Conservation (phyloP, 306 rosid genomes). For the Inga oerstediana region DNA sequence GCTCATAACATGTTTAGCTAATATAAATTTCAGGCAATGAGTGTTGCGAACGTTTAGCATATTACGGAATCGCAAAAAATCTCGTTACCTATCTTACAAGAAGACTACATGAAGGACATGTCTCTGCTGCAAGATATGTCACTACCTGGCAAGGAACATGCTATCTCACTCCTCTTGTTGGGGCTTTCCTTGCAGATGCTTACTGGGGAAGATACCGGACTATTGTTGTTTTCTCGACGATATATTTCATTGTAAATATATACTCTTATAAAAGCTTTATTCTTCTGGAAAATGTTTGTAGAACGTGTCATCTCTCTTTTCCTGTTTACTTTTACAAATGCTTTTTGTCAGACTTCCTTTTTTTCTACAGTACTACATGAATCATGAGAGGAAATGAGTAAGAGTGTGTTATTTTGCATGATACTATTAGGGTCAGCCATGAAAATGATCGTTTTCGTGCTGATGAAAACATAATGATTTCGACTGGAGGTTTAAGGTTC, state of each 20-base stretch:
- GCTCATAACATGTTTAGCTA: not conserved
- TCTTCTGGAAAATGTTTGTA: slow-evolving; percentile 20
- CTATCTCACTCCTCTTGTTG: slow-evolving; percentile 94
- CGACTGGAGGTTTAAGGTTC: not conserved
- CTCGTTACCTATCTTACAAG: slow-evolving; percentile 88
- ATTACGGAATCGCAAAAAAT: slow-evolving; percentile 89
- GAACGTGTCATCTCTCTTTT: not conserved
- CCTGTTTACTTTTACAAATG: not conserved
- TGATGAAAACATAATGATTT: not conserved
- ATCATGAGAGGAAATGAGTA: not conserved
- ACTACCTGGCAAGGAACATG: slow-evolving; percentile 98
- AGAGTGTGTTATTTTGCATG: not conserved
- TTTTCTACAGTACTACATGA: not conserved
- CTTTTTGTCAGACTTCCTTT: not conserved
- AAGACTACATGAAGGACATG: slow-evolving; percentile 87
- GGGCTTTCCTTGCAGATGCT: slow-evolving; percentile 92
- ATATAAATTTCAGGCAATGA: slow-evolving; percentile 68
- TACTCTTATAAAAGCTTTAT: not conserved
- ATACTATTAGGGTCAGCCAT: not conserved
- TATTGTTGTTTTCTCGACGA: slow-evolving; percentile 72
- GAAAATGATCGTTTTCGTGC: not conserved
- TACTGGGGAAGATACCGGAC: slow-evolving; percentile 99
- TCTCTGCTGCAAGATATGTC: slow-evolving; percentile 85
- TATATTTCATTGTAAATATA: slow-evolving; percentile 77
- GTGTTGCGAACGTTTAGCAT: slow-evolving; percentile 91